Evolutionary conservation across 2,329 filamentous ascomycete genomes (phyloP).

Genomic region (Sarocladiaceae sp.): DNA sequence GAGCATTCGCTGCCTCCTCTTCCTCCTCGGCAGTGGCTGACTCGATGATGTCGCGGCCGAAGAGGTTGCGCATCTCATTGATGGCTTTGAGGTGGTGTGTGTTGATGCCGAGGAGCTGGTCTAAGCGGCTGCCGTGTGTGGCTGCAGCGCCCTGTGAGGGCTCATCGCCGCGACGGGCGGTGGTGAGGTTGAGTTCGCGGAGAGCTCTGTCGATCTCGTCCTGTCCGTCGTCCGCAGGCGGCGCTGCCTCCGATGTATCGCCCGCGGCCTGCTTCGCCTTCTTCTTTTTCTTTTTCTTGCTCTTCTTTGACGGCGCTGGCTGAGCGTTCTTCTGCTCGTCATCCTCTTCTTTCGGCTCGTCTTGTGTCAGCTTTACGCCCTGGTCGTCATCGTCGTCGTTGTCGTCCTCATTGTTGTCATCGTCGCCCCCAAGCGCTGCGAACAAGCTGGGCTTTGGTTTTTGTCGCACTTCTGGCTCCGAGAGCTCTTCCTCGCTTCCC

Average conservation of each 20-base stretch:
- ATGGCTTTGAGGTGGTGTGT: constrained; percentile 72
- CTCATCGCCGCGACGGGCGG: constrained; percentile 4
- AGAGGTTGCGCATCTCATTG: constrained; percentile 77
- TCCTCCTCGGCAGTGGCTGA: constrained; percentile 44
- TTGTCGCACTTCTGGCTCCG: constrained; percentile 21
- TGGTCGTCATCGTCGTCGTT: constrained; percentile 22
- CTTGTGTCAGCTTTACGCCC: constrained; percentile 10
- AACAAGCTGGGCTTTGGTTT: constrained; percentile 43
- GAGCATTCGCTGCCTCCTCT: constrained; percentile 29
- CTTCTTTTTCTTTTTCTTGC: constrained; percentile 32
- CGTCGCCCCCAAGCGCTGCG: constrained; percentile 42
- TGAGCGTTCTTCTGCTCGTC: constrained; percentile 22
- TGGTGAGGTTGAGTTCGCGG: constrained; percentile 37
- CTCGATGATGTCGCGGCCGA: constrained; percentile 51
- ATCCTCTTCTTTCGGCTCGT: constrained; percentile 22
- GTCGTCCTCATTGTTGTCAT: constrained; percentile 31
- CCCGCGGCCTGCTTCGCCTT: constrained; percentile 30
- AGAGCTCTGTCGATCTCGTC: constrained; percentile 54
- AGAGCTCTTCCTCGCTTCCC: constrained; percentile 25
- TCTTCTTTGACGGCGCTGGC: constrained; percentile 21
- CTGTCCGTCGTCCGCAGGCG: constrained; percentile 22
- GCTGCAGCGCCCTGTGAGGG: constrained; percentile 8
- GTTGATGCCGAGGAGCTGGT: constrained; percentile 42
- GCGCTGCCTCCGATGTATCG: constrained; percentile 15
- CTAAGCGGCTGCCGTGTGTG: constrained; percentile 20